A percentile compares a stretch with the other conserved stretches of the same genome.
These are phyloP conservation scores for Phanerochaete sordida DNA, from an alignment of 768 basidiomycete species.

Conservation along the genomic window DNA sequence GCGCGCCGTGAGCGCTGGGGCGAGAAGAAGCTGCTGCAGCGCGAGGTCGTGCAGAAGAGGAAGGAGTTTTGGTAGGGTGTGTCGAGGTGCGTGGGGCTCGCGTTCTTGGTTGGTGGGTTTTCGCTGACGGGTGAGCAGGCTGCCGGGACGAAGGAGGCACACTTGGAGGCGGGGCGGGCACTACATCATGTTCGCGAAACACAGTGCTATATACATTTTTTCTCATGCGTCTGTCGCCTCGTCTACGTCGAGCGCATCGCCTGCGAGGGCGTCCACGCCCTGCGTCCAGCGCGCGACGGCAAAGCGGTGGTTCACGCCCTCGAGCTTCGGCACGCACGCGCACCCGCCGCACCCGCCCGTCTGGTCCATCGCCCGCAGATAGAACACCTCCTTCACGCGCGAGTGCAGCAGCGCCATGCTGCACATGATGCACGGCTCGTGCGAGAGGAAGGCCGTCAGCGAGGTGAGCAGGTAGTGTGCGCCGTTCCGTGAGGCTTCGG, in stretches of 20 bases:
- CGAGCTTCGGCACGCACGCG: conserved; percentile 72
- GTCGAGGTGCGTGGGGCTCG: neutral
- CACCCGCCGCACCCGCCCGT: conserved; percentile 87
- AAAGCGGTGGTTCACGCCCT: conserved; percentile 89
- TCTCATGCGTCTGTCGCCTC: conserved; percentile 27
- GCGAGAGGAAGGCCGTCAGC: conserved; percentile 81
- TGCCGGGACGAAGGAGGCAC: too few species aligned
- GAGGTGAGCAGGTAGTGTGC: conserved; percentile 87
- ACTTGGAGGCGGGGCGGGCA: too few species aligned
- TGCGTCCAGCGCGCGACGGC: conserved; percentile 65
- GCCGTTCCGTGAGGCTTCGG: conserved; percentile 42
- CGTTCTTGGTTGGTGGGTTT: too few species aligned
- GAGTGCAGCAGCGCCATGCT: conserved; percentile 95
- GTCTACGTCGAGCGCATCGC: conserved; percentile 19
- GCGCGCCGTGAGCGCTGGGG: conserved; percentile 60
- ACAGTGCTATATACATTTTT: conserved; percentile 6
- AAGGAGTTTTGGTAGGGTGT: conserved; percentile 63
- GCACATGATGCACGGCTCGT: conserved; percentile 98
- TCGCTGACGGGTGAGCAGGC: too few species aligned
- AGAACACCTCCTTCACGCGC: conserved; percentile 84
- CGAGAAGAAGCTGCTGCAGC: conserved; percentile 57
- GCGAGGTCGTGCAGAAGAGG: conserved; percentile 64
- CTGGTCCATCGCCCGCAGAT: conserved; percentile 63
- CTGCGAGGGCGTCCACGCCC: conserved; percentile 13
- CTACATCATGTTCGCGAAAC: too few species aligned